Percentiles rank a stretch among this genome's conserved stretches.
phyloP scores from a whole-genome alignment of 2,329 filamentous ascomycete genomes.

The Curvularia verruculosa region DNA sequence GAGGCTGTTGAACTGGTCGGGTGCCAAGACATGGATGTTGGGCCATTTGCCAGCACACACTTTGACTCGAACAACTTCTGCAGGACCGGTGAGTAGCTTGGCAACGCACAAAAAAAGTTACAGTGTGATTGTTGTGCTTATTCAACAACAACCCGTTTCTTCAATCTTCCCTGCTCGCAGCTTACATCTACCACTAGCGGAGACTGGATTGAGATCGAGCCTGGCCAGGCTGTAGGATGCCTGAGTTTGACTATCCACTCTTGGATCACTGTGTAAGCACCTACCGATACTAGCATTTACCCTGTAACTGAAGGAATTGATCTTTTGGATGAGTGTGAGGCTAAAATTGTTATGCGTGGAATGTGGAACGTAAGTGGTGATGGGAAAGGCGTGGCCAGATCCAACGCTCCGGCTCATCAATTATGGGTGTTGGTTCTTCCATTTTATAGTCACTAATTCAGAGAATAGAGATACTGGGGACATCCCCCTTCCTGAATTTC shows the following conservation, averaged over 20 bases:
- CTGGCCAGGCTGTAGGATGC: slow-evolving; percentile 11
- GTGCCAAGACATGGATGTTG: slow-evolving; percentile 15
- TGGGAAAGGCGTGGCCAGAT: slow-evolving; percentile 5
- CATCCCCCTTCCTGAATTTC: neutral
- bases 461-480: neutral
- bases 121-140: too few relatives aligned
- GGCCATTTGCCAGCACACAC: slow-evolving; percentile 10
- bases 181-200: slow-evolving; percentile 1
- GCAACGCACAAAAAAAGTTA: too few relatives aligned
- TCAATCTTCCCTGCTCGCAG: slow-evolving; percentile 10
- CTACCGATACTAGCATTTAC: neutral
- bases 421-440: neutral
- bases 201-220: slow-evolving; percentile 14
- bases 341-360: neutral
- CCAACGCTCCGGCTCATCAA: slow-evolving; percentile 8
- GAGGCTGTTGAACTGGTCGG: slow-evolving; percentile 3
- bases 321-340: neutral
- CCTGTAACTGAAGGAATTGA: too few relatives aligned
- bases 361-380: neutral
- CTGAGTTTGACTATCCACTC: slow-evolving; percentile 11
- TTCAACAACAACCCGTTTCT: slow-evolving; percentile 13
- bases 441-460: slow-evolving; percentile 4
- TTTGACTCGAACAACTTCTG: slow-evolving; percentile 17
- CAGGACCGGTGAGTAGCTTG: slow-evolving; percentile 3
- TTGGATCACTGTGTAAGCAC: slow-evolving; percentile 10